phyloP scores from a whole-genome alignment of 192 early-diverging fungal genomes.

The Coemansia javaensis region DNA sequence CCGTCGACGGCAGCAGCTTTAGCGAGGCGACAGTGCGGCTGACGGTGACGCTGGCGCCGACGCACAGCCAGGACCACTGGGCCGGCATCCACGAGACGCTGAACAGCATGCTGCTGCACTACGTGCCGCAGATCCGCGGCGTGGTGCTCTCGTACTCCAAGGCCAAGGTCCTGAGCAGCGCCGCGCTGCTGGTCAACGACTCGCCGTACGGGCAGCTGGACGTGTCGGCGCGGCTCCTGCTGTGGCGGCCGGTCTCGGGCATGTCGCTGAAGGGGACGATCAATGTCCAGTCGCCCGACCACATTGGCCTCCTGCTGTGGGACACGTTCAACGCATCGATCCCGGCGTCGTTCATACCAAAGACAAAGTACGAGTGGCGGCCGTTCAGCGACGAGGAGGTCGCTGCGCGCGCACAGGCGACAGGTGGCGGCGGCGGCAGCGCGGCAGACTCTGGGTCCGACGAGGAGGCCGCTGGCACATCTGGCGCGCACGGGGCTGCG shows the following conservation, averaged over 20 bases:
- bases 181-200: constrained; percentile 72
- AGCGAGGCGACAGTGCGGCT: constrained; percentile 30
- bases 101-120: constrained; percentile 57
- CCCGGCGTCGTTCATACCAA: constrained; percentile 72
- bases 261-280: constrained; percentile 51
- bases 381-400: constrained; percentile 50
- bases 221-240: constrained; percentile 61
- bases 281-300: constrained; percentile 89
- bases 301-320: constrained; percentile 89
- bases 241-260: constrained; percentile 75
- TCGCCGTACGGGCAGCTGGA: constrained; percentile 79
- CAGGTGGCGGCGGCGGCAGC: constrained; percentile 9
- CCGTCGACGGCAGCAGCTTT: constrained; percentile 31
- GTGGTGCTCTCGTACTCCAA: constrained; percentile 79
- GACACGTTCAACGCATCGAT: constrained; percentile 96
- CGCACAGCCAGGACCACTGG: constrained; percentile 33
- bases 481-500: constrained; percentile 11
- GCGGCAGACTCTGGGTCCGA: constrained; percentile 18
- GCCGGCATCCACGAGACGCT: constrained; percentile 44
- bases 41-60: constrained; percentile 41
- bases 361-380: constrained; percentile 68
- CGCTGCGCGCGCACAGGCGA: constrained; percentile 19
- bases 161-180: constrained; percentile 53
- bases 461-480: constrained; percentile 2
- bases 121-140: constrained; percentile 80